Base-by-base conservation (phyloP, 139 green algal genomes). In the Asterochloris sp. region DNA sequence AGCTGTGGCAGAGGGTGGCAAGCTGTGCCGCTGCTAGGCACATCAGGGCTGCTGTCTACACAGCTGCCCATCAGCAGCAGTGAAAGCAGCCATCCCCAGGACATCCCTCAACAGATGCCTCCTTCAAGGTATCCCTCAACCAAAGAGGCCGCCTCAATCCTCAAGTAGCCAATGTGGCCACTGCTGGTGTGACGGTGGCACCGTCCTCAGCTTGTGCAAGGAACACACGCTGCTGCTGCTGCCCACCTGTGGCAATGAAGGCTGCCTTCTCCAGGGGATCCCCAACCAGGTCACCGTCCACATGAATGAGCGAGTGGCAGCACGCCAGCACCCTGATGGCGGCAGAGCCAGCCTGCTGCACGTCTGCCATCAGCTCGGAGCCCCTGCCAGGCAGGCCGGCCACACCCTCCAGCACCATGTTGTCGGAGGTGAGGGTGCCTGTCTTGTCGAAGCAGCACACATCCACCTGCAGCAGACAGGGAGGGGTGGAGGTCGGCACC, bases 391-490 rank as follows among this genome's bases (percentile, higher is more conserved):
- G 67, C n/a, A 89, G 64, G 0, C 88, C 89, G 0, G 85, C 86
- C 12, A 96, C 62, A 14, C 92, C 94, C 77, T 97, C 89, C 82
- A 98, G 87, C 74, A 96, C 87, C 90, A 99, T 92, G 82, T 98
- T 90, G 85, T 99, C 95, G 13, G 83, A 93, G 12, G 97, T 99
- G 27, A 99, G 92, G 23, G 97, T 99, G 84, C 97, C 97, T 0
- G 97, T 99, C 93, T 99, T 99, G 92, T 99, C 97, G 84, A 99
- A 99, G 89, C 97, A 99, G 89, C 95, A 98, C 23, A 96, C 92
- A 82, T 97, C 96, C 74, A 97, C 92, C 87, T 94, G 87, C 28
- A 29, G 23, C 19, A 79, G 13, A 24, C 8, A 2, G 38, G 38
- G 71, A 23, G 71, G 38, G 11, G 11, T 76, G 23, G 24, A 54